Evolutionary conservation across 495 filamentous ascomycete genomes (phyloP), one percentile per base, ranked within the genome.

Genomic region (Mycothermus thermophilus): DNA sequence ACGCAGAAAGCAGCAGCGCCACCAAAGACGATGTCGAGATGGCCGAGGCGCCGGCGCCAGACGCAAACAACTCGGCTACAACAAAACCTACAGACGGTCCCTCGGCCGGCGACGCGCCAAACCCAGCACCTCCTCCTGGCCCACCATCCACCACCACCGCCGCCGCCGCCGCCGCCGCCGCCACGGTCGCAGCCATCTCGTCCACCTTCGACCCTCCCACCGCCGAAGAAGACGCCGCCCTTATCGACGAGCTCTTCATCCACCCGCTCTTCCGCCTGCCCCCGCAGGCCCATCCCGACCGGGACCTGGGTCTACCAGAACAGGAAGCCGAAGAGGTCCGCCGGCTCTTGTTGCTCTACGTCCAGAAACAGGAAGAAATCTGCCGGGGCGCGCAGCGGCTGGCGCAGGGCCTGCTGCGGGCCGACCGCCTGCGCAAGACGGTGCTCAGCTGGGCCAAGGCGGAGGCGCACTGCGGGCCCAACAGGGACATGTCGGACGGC

Each of bases 361-460:
- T 94, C 9, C 87, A 94, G 46, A 93, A 93, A 53, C 88, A 95
- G 48, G 90, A 96, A 48, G 88, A 97, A 55, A 79, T 93, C 13
- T 79, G 84, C 27, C 79, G 90, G 8, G 83, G 82, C 2, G 75
- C 79, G 7, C 71, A 80, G 32, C 72, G 71, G 35, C 71, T 95
- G 44, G 76, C 86, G 37, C 67, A 80, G 20, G 79, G 75, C 0
- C 67, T 97, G 12, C 59, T 88, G 36, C 67, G 72, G 28, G 84
- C 86, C 3, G 75, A 87, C 44, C 72, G 80, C 19, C 74, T 83
- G 64, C 72, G 86, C 29, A 74, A 78, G 37, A 68, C 77, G 28
- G 84, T 96, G 8, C 69, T 80, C 51, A 75, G 80, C 39, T 93
- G 83, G 81, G 53, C 65, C 21, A 88, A 92, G 55, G 84, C 90